Conservation (phyloP, 805 yeast genomes). For the Ogataea methylovora region DNA sequence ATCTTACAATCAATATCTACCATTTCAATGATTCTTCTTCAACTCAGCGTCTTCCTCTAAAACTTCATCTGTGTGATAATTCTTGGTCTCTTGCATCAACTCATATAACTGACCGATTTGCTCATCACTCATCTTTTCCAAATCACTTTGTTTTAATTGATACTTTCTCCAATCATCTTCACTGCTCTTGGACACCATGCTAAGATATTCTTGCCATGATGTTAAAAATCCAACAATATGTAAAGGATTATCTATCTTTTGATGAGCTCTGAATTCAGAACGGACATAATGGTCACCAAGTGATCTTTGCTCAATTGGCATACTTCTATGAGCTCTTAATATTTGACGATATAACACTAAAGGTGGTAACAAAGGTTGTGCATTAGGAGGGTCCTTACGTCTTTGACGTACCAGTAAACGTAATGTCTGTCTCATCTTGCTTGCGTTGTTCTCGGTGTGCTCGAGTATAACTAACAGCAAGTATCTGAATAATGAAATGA, state of each 20-base stretch:
- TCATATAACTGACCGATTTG: constrained; percentile 80
- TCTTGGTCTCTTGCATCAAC: constrained; percentile 62
- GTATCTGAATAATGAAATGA: too few relatives aligned
- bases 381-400: constrained; percentile 15
- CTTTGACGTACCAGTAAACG: constrained; percentile 27
- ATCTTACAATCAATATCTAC: too few relatives aligned
- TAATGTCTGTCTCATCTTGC: constrained; percentile 15
- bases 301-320: constrained; percentile 64
- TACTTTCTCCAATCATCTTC: constrained; percentile 60
- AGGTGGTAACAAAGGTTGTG: constrained; percentile 72
- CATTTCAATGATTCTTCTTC: too few relatives aligned
- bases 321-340: constrained; percentile 65
- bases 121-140: constrained; percentile 84
- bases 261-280: constrained; percentile 83
- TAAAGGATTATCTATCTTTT: constrained; percentile 75
- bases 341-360: constrained; percentile 70
- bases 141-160: constrained; percentile 50
- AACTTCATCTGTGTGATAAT: constrained; percentile 11
- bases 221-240: constrained; percentile 91
- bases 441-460: too few relatives aligned
- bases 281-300: constrained; percentile 89
- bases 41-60: constrained; percentile 2
- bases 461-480: too few relatives aligned
- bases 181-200: constrained; percentile 34
- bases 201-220: constrained; percentile 86